Base-by-base conservation (phyloP, 371 early-diverging fungal species). In the Circinella umbellata region DNA sequence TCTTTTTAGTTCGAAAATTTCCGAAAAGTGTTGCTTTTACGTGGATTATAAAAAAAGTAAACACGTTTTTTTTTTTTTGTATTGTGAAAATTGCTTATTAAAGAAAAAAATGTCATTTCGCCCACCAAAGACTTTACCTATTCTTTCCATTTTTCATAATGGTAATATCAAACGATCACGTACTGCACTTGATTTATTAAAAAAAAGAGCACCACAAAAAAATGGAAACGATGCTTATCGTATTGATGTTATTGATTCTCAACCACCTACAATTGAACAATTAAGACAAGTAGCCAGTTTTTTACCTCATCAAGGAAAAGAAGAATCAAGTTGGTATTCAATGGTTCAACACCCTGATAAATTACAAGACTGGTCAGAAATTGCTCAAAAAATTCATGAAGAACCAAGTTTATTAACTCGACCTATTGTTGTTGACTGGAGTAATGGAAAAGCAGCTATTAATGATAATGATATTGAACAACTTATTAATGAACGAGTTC, bases 361-460 rank as follows among this genome's bases (percentile, higher is more conserved):
- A 8, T 39, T 65, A 38, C 68, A 68, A 55, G 67, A 69, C 47
- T 65, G 69, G 66, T 27, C 65, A 15, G 69, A 73, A 47, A 61
- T 62, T 7, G 68, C 66, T 4, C 47, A 55, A 36, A n/a, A 61
- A 6, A 46, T 74, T 18, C 68, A 68, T 39, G 66, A 74, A 4
- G 49, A 70, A 8, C 67, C 74, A 20, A 38, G 37, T 27, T 15
- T 65, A 27, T 61, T 74, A 3, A 47, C 70, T 39, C 68, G 86
- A 34, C 86, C 86, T 6, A 76, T 86, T 51, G 74, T 83, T 9
- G 73, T 86, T 18, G 86, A 86, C 61, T 83, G 76, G 73, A 66
- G 75, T 20, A 64, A 67, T 11, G 80, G 78, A 34, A 75, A 67
- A 62, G 84, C 81, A 20, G 78, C 77, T 10, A 63, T 78, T 6